Conservation (phyloP, 257 asterid genomes). For the Solanum clarkiae region DNA sequence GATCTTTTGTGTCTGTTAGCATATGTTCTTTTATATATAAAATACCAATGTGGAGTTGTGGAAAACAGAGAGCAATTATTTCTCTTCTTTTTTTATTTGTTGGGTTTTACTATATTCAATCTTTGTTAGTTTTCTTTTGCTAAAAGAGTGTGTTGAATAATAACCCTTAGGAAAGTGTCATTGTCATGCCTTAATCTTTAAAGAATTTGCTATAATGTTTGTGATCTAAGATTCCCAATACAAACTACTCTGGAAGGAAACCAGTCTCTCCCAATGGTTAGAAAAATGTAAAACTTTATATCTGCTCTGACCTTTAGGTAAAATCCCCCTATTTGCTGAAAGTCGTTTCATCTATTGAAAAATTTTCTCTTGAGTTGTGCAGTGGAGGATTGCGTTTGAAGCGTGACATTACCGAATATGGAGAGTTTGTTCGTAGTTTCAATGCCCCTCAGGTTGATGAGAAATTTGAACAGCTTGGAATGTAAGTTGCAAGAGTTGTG, state of each 20-base stretch:
- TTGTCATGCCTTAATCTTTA: neutral
- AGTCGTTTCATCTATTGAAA: neutral
- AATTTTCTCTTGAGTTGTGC: slow-evolving; percentile 22
- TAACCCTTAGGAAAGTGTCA: neutral
- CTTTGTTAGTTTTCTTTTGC: neutral
- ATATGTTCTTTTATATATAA: neutral
- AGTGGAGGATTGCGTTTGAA: slow-evolving; percentile 97
- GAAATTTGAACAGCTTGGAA: slow-evolving; percentile 87
- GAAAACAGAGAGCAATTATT: neutral
- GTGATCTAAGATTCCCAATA: neutral
- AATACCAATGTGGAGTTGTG: neutral
- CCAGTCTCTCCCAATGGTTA: neutral
- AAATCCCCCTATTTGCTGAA: neutral
- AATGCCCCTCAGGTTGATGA: slow-evolving; percentile 95
- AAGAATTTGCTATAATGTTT: neutral
- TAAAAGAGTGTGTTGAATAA: neutral
- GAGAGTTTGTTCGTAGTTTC: slow-evolving; percentile 91
- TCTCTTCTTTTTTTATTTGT: neutral
- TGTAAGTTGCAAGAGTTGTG: slow-evolving; percentile 40
- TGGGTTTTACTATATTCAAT: too few relatives aligned
- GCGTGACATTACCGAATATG: slow-evolving; percentile 97
- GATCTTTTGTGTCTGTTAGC: neutral
- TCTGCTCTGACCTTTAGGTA: neutral
- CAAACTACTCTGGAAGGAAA: neutral
- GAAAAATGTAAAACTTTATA: neutral